Percentiles rank a stretch among this genome's conserved stretches.
phyloP scores from a whole-genome alignment of 106 monocot genomes.

The Apostasia shenzhenica region DNA sequence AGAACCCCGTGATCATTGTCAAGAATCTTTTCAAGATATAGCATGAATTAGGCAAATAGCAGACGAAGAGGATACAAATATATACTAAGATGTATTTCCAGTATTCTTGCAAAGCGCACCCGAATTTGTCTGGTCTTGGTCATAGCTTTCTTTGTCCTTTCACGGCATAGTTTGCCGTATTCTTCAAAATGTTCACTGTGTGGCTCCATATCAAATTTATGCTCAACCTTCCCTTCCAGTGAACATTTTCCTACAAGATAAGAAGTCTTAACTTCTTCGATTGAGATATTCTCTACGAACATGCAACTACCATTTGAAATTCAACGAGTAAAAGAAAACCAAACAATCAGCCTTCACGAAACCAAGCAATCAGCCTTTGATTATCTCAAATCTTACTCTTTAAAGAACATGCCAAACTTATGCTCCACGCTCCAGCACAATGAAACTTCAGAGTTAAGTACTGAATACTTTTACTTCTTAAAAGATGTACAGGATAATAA shows the following conservation, averaged over 20 bases:
- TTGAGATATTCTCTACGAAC: too few relatives aligned
- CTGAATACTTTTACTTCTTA: too few relatives aligned
- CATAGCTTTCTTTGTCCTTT: slow-evolving; percentile 84
- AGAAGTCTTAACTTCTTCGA: neutral
- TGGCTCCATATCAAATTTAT: slow-evolving; percentile 99
- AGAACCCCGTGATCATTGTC: slow-evolving; percentile 70
- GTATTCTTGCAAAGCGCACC: slow-evolving; percentile 19
- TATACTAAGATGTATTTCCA: neutral
- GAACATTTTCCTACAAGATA: slow-evolving; percentile 55
- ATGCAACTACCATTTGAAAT: too few relatives aligned
- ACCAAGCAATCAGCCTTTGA: too few relatives aligned
- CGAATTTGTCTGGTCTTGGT: slow-evolving; percentile 89
- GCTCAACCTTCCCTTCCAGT: slow-evolving; percentile 92
- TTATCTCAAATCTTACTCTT: too few relatives aligned
- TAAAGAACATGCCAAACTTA: too few relatives aligned
- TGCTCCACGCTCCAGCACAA: too few relatives aligned
- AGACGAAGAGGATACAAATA: neutral
- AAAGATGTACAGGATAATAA: too few relatives aligned
- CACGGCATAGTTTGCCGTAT: slow-evolving; percentile 89
- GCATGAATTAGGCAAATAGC: neutral
- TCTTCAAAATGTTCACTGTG: slow-evolving; percentile 83
- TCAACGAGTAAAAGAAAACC: too few relatives aligned
- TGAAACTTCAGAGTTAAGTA: too few relatives aligned
- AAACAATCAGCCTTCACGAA: too few relatives aligned
- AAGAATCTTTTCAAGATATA: slow-evolving; percentile 40